These are phyloP conservation scores for Hawksworthiomyces lignivorus DNA, from an alignment of 2,329 filamentous ascomycete species.

Conservation along the genomic window DNA sequence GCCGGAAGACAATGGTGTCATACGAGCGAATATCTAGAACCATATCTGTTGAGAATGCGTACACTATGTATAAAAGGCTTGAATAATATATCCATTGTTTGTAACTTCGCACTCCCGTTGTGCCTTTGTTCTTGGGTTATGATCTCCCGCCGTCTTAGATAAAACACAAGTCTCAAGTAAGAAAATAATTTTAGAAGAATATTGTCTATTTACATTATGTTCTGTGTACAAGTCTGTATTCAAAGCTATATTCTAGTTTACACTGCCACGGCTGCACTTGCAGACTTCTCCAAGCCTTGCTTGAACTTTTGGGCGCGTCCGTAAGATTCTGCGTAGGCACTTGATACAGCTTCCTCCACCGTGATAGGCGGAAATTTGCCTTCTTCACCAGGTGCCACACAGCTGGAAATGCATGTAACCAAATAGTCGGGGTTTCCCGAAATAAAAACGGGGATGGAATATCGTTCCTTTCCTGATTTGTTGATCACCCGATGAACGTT, in stretches of 20 bases:
- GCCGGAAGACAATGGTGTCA: not conserved
- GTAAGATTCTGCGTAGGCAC: conserved; percentile 13
- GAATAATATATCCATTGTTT: no score
- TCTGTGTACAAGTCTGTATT: no score
- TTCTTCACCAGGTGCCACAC: not conserved
- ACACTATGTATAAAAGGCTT: no score
- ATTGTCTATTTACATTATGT: no score
- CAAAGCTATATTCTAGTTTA: no score
- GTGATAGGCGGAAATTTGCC: conserved; percentile 11
- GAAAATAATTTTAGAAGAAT: no score
- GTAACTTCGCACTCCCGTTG: no score
- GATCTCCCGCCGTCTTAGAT: no score
- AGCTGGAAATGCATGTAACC: conserved; percentile 12
- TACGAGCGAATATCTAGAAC: conserved; percentile 3
- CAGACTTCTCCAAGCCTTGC: not conserved
- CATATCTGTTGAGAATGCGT: no score
- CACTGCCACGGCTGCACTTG: no score
- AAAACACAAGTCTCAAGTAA: no score
- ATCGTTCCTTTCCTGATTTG: conserved; percentile 12
- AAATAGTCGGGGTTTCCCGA: conserved; percentile 14
- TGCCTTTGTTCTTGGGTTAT: no score
- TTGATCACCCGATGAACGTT: conserved; percentile 45
- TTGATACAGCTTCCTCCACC: conserved; percentile 8
- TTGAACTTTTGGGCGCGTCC: conserved; percentile 12
- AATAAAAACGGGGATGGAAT: conserved; percentile 12